Conservation (phyloP, 129 eudicot genomes). For the Kitagawia praeruptora region DNA sequence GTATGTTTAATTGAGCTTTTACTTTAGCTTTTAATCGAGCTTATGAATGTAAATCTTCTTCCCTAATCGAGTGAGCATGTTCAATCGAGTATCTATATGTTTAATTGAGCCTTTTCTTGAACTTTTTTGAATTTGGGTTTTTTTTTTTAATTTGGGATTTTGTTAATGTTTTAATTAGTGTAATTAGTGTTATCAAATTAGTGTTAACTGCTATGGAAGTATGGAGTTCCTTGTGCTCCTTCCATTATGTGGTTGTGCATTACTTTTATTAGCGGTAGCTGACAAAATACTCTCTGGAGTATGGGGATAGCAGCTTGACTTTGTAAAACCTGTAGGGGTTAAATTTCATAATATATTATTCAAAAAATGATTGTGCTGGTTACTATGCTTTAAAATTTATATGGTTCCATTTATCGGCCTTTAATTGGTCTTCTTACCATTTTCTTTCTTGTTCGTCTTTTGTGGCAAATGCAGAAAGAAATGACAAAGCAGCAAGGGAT, state of each 20-base stretch:
- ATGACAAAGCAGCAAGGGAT: constrained; percentile 35
- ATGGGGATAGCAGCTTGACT: background rate
- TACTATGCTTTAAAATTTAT: background rate
- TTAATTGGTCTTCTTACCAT: background rate
- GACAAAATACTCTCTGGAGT: background rate
- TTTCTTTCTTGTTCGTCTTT: background rate
- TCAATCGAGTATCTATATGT: too few relatives aligned
- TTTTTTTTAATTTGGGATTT: too few relatives aligned
- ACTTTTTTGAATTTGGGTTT: too few relatives aligned
- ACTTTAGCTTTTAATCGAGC: too few relatives aligned
- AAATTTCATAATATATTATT: background rate
- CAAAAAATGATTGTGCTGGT: background rate
- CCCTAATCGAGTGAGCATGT: too few relatives aligned
- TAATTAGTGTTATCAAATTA: too few relatives aligned
- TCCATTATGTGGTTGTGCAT: background rate
- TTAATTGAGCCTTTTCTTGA: too few relatives aligned
- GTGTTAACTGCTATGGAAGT: too few relatives aligned
- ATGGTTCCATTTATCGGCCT: background rate
- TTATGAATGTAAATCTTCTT: too few relatives aligned
- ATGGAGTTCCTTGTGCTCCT: constrained; percentile 1
- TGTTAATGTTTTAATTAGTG: too few relatives aligned
- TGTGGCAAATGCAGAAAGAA: constrained; percentile 53
- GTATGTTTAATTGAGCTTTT: too few relatives aligned
- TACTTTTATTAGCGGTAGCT: background rate
- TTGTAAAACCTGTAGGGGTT: background rate